Evolutionary conservation across 768 basidiomycete genomes (phyloP).

Genomic region (Boletus reticuloceps): DNA sequence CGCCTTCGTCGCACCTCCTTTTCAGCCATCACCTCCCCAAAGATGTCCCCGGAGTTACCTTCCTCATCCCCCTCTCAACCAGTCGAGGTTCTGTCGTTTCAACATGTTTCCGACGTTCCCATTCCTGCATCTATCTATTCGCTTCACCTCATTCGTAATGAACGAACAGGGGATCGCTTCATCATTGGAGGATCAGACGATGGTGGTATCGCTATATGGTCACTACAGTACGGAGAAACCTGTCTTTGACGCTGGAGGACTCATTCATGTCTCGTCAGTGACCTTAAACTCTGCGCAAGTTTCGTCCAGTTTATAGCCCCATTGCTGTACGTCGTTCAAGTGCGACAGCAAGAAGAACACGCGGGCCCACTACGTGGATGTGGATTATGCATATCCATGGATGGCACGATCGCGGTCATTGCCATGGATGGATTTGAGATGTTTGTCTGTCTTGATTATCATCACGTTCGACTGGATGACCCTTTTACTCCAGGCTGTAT

Average conservation of each 20-base stretch:
- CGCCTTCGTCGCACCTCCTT: conserved; percentile 46
- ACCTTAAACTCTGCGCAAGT: conserved; percentile 60
- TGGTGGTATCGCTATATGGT: conserved; percentile 77
- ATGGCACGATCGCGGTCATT: conserved; percentile 85
- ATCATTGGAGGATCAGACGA: conserved; percentile 77
- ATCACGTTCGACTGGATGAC: background rate
- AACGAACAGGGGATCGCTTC: conserved; percentile 56
- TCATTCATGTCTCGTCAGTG: conserved; percentile 36
- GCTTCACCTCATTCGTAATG: conserved; percentile 56
- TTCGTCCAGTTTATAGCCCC: conserved; percentile 76
- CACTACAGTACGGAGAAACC: conserved; percentile 47
- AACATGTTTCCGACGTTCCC: conserved; percentile 43
- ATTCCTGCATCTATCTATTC: conserved; percentile 44
- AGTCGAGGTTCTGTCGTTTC: conserved; percentile 16
- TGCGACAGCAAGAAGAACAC: conserved; percentile 44
- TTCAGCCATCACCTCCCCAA: conserved; percentile 29
- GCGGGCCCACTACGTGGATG: conserved; percentile 63
- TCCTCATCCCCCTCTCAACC: conserved; percentile 4
- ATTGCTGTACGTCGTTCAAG: conserved; percentile 54
- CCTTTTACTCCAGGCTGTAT: conserved; percentile 52
- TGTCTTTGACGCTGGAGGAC: background rate
- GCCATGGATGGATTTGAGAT: conserved; percentile 71
- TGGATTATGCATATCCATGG: conserved; percentile 66
- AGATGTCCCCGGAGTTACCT: background rate
- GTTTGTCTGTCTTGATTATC: conserved; percentile 46